Base-by-base conservation (phyloP, 495 filamentous ascomycete species). In the Xylaria cubensis region DNA sequence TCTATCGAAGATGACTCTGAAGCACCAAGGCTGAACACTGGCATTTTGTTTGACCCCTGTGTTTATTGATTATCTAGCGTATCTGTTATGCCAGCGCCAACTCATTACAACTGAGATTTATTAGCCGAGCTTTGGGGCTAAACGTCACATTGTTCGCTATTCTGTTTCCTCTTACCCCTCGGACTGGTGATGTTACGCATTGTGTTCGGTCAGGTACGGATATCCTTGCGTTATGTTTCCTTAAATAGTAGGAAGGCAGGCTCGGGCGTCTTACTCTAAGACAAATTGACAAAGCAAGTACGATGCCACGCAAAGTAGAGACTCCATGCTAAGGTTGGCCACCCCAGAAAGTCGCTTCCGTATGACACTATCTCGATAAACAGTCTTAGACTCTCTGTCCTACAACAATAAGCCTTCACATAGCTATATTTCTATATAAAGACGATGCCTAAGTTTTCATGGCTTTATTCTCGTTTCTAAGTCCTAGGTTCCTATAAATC, bases 261-360 rank as follows among this genome's bases (percentile, higher is more conserved):
- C 36, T 26, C 61, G 48, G 53, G 51, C 36, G 70, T 65, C 32
- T 72, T 48, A 72, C 41, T 66, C 32, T 46, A 61, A 61, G 19
- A 48, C 50, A 50, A 8, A 8, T 53, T 26, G 41, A 64, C 8
- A 36, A 56, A 62, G 76, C 48, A 77, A 59, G 59, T 72, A 41
- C 72, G 55, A 73, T 50, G 24, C 34, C 17, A 17, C 29, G 9
- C 55, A 55, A 51, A 36, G 8, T 17, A 17, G 53, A 53, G 34
- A 36, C 10, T 58, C 19, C 34, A 12, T 29, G 39, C 29, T 46
- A 9, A 56, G 36, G 24, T 59, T 36, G 9, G 41, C 19, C 56
- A 19, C 12, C 42, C 10, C n/a, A 51, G 32, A 17, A 39, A 51
- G 26, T 21, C 32, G 32, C 46, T 67, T 67, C 63, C 41, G 41